phyloP scores from a whole-genome alignment of 768 basidiomycete species.

The Podaxis sp. region DNA sequence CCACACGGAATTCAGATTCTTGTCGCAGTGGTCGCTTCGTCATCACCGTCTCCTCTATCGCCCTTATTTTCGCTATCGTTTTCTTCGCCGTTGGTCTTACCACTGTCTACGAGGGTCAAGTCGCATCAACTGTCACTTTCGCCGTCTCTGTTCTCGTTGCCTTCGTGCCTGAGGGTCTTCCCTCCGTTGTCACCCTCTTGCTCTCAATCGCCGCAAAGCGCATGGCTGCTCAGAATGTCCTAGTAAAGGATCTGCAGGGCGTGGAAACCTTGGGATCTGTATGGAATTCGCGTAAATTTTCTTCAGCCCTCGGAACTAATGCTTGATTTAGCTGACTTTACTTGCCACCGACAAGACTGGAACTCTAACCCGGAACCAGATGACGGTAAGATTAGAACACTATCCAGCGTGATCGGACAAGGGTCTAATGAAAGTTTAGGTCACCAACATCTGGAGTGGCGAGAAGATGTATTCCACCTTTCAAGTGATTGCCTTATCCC shows the following conservation, averaged over 20 bases:
- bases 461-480: slow-evolving; percentile 63
- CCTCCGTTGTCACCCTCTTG: slow-evolving; percentile 66
- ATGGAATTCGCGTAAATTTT: slow-evolving; percentile 12
- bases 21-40: slow-evolving; percentile 54
- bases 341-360: slow-evolving; percentile 75
- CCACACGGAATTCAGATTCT: background rate
- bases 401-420: background rate
- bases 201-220: slow-evolving; percentile 70
- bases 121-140: slow-evolving; percentile 59
- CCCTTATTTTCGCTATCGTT: slow-evolving; percentile 58
- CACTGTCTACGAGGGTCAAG: slow-evolving; percentile 64
- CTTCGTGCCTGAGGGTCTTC: slow-evolving; percentile 63
- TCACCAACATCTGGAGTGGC: slow-evolving; percentile 68
- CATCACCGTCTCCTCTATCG: slow-evolving; percentile 58
- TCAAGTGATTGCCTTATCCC: slow-evolving; percentile 35
- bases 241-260: slow-evolving; percentile 75
- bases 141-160: slow-evolving; percentile 62
- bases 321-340: slow-evolving; percentile 48
- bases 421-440: slow-evolving; percentile 28
- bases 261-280: slow-evolving; percentile 63
- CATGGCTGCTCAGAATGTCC: slow-evolving; percentile 69
- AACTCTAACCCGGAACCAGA: slow-evolving; percentile 69
- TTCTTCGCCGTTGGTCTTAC: slow-evolving; percentile 69
- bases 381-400: slow-evolving; percentile 45
- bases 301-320: background rate